Conservation (phyloP, 1,284 basidiomycete species). For the Sporisorium reilianum region DNA sequence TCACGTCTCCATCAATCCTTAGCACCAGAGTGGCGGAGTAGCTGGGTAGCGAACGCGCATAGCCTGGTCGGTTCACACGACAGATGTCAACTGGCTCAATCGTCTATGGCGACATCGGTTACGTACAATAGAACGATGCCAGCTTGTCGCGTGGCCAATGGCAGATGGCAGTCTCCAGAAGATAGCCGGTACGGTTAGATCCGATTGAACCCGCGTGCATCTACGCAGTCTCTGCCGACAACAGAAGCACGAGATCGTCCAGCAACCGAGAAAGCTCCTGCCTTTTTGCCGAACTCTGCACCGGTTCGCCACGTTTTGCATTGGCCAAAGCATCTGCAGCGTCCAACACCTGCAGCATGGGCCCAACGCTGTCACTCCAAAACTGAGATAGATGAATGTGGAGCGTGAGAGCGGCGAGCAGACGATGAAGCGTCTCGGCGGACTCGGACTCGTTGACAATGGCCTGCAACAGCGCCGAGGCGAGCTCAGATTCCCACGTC, state of each 20-base stretch:
- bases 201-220: neutral
- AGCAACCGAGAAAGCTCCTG: conserved; percentile 24
- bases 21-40: conserved; percentile 2
- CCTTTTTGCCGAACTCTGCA: conserved; percentile 31
- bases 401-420: conserved; percentile 81
- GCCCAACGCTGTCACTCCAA: conserved; percentile 75
- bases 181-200: neutral
- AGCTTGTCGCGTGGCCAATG: neutral
- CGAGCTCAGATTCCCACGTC: conserved; percentile 82
- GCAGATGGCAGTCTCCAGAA: neutral
- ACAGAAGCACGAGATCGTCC: conserved; percentile 25
- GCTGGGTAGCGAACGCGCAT: neutral
- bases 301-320: conserved; percentile 12
- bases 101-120: neutral
- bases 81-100: neutral
- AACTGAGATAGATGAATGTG: conserved; percentile 76
- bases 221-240: conserved; percentile 16
- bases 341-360: conserved; percentile 80
- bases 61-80: neutral
- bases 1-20: no score
- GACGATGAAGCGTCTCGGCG: conserved; percentile 78
- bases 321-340: conserved; percentile 19
- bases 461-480: conserved; percentile 82
- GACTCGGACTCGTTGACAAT: conserved; percentile 77
- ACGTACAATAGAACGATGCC: neutral